These are phyloP conservation scores for Penstemon newberryi DNA, from an alignment of 257 asterid species.

Conservation along the genomic window DNA sequence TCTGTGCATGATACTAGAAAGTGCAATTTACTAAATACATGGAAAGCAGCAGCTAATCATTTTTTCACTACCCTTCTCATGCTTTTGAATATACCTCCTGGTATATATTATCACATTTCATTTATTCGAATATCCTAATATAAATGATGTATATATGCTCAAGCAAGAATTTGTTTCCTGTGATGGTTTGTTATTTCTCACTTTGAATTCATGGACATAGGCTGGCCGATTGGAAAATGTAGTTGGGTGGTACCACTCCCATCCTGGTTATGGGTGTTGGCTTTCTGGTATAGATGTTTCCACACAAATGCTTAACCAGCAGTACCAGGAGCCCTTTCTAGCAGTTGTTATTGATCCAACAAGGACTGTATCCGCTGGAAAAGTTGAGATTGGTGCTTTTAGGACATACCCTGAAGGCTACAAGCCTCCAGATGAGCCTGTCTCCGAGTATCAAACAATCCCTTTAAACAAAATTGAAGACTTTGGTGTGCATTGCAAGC, in stretches of 20 bases:
- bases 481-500: slow-evolving; percentile 98
- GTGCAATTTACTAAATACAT: not conserved
- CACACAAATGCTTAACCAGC: slow-evolving; percentile 97
- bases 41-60: not conserved
- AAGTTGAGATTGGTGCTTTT: slow-evolving; percentile 97
- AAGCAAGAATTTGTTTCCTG: not conserved
- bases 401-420: slow-evolving; percentile 96
- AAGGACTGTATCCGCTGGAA: slow-evolving; percentile 96
- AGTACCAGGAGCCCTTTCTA: slow-evolving; percentile 90
- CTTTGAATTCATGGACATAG: slow-evolving; percentile 36
- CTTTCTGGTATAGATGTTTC: slow-evolving; percentile 97
- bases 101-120: not conserved
- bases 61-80: not conserved
- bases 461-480: slow-evolving; percentile 97
- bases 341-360: slow-evolving; percentile 99
- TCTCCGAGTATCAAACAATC: slow-evolving; percentile 94
- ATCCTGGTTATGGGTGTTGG: slow-evolving; percentile 99
- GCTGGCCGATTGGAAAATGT: slow-evolving; percentile 96
- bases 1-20: not conserved
- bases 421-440: slow-evolving; percentile 93
- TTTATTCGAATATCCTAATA: not conserved
- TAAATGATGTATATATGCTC: not conserved
- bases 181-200: slow-evolving; percentile 13
- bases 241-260: slow-evolving; percentile 99
- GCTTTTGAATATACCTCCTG: not conserved